phyloP scores from a whole-genome alignment of 306 rosid species.

The Dryas drummondii region DNA sequence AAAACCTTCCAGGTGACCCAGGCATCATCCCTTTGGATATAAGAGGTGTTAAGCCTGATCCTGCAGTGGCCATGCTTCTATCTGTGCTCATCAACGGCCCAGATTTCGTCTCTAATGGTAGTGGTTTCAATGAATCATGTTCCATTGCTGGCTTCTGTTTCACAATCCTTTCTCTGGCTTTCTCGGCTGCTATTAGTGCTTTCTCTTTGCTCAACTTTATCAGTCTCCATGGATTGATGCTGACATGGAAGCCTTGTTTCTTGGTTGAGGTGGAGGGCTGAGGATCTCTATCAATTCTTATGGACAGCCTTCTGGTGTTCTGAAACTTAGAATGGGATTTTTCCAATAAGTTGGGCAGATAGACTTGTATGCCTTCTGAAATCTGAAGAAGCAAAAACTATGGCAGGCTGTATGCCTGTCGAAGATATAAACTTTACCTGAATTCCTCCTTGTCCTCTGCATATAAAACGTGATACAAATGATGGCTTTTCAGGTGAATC shows the following conservation, averaged over 20 bases:
- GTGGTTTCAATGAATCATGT: constrained; percentile 57
- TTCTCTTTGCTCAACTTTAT: constrained; percentile 77
- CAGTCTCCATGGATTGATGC: constrained; percentile 87
- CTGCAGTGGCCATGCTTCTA: constrained; percentile 31
- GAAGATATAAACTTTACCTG: constrained; percentile 42
- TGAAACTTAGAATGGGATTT: constrained; percentile 39
- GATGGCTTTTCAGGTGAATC: constrained; percentile 85
- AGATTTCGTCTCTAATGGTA: constrained; percentile 73
- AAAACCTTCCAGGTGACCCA: constrained; percentile 58
- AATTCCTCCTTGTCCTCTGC: constrained; percentile 45
- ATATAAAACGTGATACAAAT: constrained; percentile 59
- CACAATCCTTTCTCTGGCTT: constrained; percentile 69
- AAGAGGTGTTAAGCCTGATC: constrained; percentile 40
- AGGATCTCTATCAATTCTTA: constrained; percentile 72
- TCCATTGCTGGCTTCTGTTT: constrained; percentile 51
- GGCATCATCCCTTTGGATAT: constrained; percentile 42
- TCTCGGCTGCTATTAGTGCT: constrained; percentile 74
- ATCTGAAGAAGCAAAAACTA: not conserved
- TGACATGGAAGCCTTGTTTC: constrained; percentile 63
- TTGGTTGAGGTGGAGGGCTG: constrained; percentile 43
- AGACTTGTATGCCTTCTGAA: constrained; percentile 4
- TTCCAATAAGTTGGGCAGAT: constrained; percentile 19
- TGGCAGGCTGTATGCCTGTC: constrained; percentile 7
- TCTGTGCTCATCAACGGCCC: constrained; percentile 43
- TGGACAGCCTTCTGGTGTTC: constrained; percentile 65